Percentiles rank a stretch among this genome's conserved stretches.
These are phyloP conservation scores for Candida methanosorbosa DNA, from an alignment of 805 yeast genomes.

Conservation along the genomic window DNA sequence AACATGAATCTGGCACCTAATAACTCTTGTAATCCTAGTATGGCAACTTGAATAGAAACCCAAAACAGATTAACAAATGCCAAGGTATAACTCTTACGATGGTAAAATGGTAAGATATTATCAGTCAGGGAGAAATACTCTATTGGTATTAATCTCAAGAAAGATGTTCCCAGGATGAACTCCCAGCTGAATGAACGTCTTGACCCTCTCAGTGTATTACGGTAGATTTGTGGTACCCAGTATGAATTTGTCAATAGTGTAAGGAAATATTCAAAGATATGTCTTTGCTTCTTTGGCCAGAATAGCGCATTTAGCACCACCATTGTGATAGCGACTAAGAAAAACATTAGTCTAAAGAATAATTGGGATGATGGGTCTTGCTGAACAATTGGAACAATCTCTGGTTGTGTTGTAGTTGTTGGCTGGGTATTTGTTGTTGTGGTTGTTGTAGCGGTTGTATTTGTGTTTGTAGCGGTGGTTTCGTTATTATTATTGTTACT, in stretches of 20 bases:
- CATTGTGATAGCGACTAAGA: slow-evolving; percentile 46
- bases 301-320: slow-evolving; percentile 44
- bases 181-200: slow-evolving; percentile 65
- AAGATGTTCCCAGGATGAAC: slow-evolving; percentile 61
- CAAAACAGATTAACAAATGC: slow-evolving; percentile 41
- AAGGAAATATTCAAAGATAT: slow-evolving; percentile 46
- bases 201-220: slow-evolving; percentile 66
- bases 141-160: slow-evolving; percentile 57
- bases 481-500: slow-evolving; percentile 9
- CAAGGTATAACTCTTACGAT: slow-evolving; percentile 49
- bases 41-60: slow-evolving; percentile 48
- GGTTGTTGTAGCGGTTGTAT: slow-evolving; percentile 13
- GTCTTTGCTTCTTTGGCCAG: slow-evolving; percentile 56
- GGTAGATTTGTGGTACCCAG: slow-evolving; percentile 84
- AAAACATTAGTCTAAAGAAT: slow-evolving; percentile 48
- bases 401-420: slow-evolving; percentile 9
- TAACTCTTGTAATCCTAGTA: slow-evolving; percentile 54
- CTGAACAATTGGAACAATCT: slow-evolving; percentile 40
- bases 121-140: slow-evolving; percentile 37
- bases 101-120: slow-evolving; percentile 57
- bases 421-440: slow-evolving; percentile 13
- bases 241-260: slow-evolving; percentile 52
- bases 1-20: slow-evolving; percentile 81
- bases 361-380: slow-evolving; percentile 48
- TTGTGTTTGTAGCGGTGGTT: not conserved